Percentiles rank a stretch among this genome's conserved stretches.
Evolutionary conservation across 805 yeast genomes (phyloP).

Genomic region (Limtongozyma cylindracea): DNA sequence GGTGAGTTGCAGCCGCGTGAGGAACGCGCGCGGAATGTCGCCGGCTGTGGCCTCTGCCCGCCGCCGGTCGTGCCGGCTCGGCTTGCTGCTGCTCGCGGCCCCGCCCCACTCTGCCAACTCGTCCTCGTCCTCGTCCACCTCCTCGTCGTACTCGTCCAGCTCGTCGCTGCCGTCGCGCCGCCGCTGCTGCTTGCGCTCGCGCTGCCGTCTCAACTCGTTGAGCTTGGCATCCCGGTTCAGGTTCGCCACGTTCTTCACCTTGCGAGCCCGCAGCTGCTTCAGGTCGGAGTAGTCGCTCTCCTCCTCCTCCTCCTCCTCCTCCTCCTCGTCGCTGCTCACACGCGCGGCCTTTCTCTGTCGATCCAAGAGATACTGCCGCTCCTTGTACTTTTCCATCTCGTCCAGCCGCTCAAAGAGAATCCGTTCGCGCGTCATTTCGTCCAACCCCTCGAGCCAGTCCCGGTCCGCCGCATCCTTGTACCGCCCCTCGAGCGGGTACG

Average conservation of each 20-base stretch:
- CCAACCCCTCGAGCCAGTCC: slow-evolving; percentile 37
- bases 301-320: slow-evolving; percentile 74
- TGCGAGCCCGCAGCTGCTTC: slow-evolving; percentile 37
- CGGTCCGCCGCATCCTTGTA: slow-evolving; percentile 68
- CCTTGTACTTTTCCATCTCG: slow-evolving; percentile 72
- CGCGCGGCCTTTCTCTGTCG: slow-evolving; percentile 32
- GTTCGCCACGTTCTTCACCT: slow-evolving; percentile 5
- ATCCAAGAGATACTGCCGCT: slow-evolving; percentile 59
- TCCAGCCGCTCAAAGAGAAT: slow-evolving; percentile 81
- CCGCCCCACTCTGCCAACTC: slow-evolving; percentile 15
- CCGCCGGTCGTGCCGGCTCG: slow-evolving; percentile 5
- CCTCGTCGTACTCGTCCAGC: slow-evolving; percentile 5
- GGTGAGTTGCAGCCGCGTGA: slow-evolving; percentile 56
- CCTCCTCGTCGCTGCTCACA: slow-evolving; percentile 37
- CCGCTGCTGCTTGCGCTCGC: slow-evolving; percentile 30
- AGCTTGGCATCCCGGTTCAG: slow-evolving; percentile 25
- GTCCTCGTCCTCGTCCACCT: slow-evolving; percentile 5
- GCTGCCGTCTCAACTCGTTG: slow-evolving; percentile 49
- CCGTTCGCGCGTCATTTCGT: slow-evolving; percentile 83
- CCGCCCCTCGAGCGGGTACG: slow-evolving; percentile 86
- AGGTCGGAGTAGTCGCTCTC: slow-evolving; percentile 67
- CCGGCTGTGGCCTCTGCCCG: slow-evolving; percentile 20
- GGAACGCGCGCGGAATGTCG: slow-evolving; percentile 48
- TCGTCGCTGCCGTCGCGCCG: slow-evolving; percentile 5
- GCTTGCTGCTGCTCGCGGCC: slow-evolving; percentile 9